A percentile compares a stretch with the other conserved stretches of the same genome.
phyloP scores from a whole-genome alignment of 371 early-diverging fungal species.

The Mortierella sp. region DNA sequence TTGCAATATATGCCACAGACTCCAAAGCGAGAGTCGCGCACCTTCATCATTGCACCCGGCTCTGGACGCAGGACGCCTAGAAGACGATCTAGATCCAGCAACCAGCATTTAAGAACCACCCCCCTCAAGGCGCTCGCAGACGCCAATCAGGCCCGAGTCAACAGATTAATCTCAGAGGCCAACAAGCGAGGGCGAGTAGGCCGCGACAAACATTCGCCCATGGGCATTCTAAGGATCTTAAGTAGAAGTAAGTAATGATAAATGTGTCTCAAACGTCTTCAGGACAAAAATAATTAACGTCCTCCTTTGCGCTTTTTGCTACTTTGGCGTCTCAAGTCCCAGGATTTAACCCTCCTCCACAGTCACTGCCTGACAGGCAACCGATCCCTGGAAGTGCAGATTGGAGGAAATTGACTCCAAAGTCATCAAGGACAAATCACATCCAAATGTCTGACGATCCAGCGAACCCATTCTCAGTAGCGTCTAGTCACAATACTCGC shows the following conservation, averaged over 20 bases:
- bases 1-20: conserved; percentile 21
- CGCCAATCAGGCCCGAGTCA: conserved; percentile 38
- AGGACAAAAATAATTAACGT: background rate
- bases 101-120: conserved; percentile 17
- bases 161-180: conserved; percentile 37
- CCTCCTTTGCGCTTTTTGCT: background rate
- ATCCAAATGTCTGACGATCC: conserved; percentile 18
- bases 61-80: conserved; percentile 39
- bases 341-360: conserved; percentile 43
- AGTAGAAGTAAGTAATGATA: conserved; percentile 27
- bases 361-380: conserved; percentile 34
- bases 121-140: conserved; percentile 46
- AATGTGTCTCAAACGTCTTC: no score
- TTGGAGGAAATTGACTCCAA: conserved; percentile 53
- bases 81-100: conserved; percentile 30
- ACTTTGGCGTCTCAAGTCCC: conserved; percentile 20
- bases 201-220: conserved; percentile 48
- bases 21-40: conserved; percentile 33
- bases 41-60: conserved; percentile 19
- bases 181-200: conserved; percentile 24
- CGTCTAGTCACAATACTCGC: background rate
- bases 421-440: conserved; percentile 27
- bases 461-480: conserved; percentile 13
- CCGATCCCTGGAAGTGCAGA: conserved; percentile 45
- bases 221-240: conserved; percentile 36